Conservation (phyloP, 225 moss, liverwort and hornwort species). For the Marchantia paleacea region DNA sequence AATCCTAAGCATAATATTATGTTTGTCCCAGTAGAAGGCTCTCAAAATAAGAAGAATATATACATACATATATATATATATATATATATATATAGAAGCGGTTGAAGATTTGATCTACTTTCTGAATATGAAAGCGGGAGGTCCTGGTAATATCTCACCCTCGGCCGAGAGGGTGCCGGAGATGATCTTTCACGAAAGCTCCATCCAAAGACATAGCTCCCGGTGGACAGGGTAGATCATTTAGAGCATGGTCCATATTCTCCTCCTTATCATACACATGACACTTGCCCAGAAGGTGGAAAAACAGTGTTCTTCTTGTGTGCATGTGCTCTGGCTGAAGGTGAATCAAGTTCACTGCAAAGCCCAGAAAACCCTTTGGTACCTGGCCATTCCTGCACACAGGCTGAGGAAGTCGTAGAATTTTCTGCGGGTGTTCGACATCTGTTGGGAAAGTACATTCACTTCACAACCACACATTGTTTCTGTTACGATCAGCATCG, state of each 20-base stretch:
- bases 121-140: neutral
- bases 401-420: neutral
- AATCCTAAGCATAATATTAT: neutral
- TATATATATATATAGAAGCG: neutral
- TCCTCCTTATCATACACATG: constrained; percentile 2
- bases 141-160: neutral
- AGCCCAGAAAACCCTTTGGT: constrained; percentile 2
- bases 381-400: neutral
- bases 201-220: constrained; percentile 6
- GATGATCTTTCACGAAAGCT: neutral
- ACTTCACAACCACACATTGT: neutral
- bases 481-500: too few relatives aligned
- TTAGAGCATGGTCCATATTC: neutral
- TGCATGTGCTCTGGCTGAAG: neutral
- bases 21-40: neutral
- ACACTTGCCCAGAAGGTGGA: neutral
- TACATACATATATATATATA: too few relatives aligned
- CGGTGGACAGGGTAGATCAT: neutral
- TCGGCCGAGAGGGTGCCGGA: constrained; percentile 7
- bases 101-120: neutral
- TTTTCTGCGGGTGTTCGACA: neutral
- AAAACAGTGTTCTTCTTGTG: neutral
- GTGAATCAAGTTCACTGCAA: constrained; percentile 8
- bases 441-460: neutral
- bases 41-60: too few relatives aligned